Percentiles rank a stretch among this genome's conserved stretches.
These are phyloP conservation scores for Nicotiana undulata DNA, from an alignment of 257 asterid genomes.

Conservation along the genomic window DNA sequence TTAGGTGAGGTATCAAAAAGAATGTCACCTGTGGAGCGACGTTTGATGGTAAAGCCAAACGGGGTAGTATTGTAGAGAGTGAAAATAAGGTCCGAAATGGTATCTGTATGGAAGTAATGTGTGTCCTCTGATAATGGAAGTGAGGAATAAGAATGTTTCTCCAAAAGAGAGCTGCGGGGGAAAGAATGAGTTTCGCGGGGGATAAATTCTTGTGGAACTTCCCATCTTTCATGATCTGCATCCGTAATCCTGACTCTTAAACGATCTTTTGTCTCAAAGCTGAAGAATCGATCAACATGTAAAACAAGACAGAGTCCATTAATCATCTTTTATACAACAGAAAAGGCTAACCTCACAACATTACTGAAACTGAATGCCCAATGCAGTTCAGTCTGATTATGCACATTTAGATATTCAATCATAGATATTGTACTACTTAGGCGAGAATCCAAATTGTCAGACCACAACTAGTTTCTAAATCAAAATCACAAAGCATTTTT, in stretches of 20 bases:
- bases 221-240: slow-evolving; percentile 13
- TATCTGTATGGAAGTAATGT: slow-evolving; percentile 6
- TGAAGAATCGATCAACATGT: slow-evolving; percentile 3
- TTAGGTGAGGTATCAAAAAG: slow-evolving; percentile 32
- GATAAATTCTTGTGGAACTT: slow-evolving; percentile 6
- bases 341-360: neutral
- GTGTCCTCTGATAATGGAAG: neutral
- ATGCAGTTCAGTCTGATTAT: neutral
- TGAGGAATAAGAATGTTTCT: neutral
- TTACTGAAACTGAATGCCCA: neutral
- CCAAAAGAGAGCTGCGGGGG: neutral
- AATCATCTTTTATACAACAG: neutral
- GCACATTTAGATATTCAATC: too few species aligned
- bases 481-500: too few species aligned
- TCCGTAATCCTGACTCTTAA: slow-evolving; percentile 9
- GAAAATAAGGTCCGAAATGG: slow-evolving; percentile 29
- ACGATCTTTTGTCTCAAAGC: slow-evolving; percentile 4
- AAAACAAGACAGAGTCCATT: neutral
- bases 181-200: neutral
- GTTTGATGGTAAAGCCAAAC: slow-evolving; percentile 30
- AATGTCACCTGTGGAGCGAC: slow-evolving; percentile 31
- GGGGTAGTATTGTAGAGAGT: slow-evolving; percentile 33
- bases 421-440: too few species aligned
- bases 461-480: too few species aligned
- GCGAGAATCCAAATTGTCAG: too few species aligned